Percentiles rank a stretch among this genome's conserved stretches.
Evolutionary conservation across 257 asterid species (phyloP).

Genomic region (Marsdenia floribunda): DNA sequence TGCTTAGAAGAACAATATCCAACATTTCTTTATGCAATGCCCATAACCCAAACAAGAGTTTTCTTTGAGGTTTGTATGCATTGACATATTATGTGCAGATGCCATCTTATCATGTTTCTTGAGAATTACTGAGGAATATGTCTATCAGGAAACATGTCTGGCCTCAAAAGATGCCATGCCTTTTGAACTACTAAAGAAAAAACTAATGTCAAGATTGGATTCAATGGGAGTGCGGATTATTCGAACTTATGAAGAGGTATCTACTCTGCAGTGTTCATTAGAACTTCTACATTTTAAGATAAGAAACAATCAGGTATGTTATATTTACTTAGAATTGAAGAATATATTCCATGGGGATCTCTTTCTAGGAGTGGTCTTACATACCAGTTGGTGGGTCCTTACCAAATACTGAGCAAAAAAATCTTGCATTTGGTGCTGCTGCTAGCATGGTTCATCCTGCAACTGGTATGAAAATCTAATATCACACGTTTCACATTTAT

Average conservation of each 20-base stretch:
- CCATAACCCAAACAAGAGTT: slow-evolving; percentile 78
- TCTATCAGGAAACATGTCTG: slow-evolving; percentile 84
- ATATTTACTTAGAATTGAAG: neutral
- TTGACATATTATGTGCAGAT: neutral
- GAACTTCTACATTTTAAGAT: neutral
- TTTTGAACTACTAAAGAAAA: slow-evolving; percentile 67
- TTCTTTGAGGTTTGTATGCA: slow-evolving; percentile 73
- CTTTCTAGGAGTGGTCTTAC: slow-evolving; percentile 91
- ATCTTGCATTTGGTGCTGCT: slow-evolving; percentile 99
- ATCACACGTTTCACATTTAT: neutral
- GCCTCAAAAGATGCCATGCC: slow-evolving; percentile 99
- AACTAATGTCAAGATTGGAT: slow-evolving; percentile 80
- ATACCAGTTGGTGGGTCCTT: slow-evolving; percentile 98
- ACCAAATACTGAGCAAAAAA: slow-evolving; percentile 91
- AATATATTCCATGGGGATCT: slow-evolving; percentile 2
- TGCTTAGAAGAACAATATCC: slow-evolving; percentile 69
- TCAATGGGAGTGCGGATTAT: slow-evolving; percentile 76
- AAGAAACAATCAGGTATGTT: neutral
- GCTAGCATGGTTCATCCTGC: slow-evolving; percentile 99
- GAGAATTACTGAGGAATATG: slow-evolving; percentile 4
- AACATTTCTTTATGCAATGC: slow-evolving; percentile 96
- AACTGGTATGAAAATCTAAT: slow-evolving; percentile 49
- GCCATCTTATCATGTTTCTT: neutral
- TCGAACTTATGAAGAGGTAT: slow-evolving; percentile 85
- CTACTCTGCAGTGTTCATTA: neutral